Base-by-base conservation (phyloP, 2,329 filamentous ascomycete genomes). In the Colletotrichum coccodes region DNA sequence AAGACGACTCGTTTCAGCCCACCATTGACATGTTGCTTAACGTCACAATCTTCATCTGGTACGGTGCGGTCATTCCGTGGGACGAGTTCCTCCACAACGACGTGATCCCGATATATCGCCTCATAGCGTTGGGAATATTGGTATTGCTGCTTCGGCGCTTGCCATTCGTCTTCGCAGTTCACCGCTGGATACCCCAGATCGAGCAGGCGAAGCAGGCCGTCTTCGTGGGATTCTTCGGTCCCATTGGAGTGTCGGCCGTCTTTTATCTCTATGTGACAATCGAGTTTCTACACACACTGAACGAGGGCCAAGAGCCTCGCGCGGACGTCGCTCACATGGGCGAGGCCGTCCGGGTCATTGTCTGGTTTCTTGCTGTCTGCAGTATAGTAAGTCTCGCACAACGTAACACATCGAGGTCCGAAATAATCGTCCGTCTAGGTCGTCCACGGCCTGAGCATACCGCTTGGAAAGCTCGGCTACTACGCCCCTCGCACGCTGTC, bases 1-100 rank as follows among this genome's bases (percentile, higher is more conserved):
- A 92, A 73, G 95, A 97, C 73, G 95, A 98, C 75, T 95, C 93
- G 2, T 86, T 98, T n/a, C 94, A 98, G 77, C 94, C 94, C 0
- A 97, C 94, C 0, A 92, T 98, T 52, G 94, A 98, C 78, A 97
- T 97, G 94, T 85, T 98, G 2, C 90, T 98, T 65, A 98, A 98
- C 76, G 89, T 97, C 4, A 85, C 91, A 21, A 88, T 98, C 44
- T 98, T 98, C 78, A 89, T 97, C 79, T 98, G 94, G 94, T 95
- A 93, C 74, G 94, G 94, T 4, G 93, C 94, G 0, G 89, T 95
- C 12, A 93, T 92, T 67, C 95, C 95, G 0, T 98, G 95, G 95
- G 78, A 83, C 5, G 83, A 82, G 30, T 97, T 98, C 72, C 79
- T 85, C 1, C 73, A 75, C 72, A 95, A 93, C 77, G 76, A 82